Evolutionary conservation across 2,329 filamentous ascomycete species (phyloP).

Genomic region (Colletotrichum liaoningense): DNA sequence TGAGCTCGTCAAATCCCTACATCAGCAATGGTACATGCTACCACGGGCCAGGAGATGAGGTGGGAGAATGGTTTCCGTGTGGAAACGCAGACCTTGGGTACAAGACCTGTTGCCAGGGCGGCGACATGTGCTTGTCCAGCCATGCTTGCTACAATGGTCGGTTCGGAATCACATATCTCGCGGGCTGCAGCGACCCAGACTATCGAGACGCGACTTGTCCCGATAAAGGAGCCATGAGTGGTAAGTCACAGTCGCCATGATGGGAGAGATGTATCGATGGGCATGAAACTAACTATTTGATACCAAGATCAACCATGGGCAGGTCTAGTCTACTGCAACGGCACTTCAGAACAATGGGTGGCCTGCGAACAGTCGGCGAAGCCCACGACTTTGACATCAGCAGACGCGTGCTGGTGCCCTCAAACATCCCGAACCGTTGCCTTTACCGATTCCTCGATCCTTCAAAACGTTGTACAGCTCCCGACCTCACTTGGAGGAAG

Average conservation of each 20-base stretch:
- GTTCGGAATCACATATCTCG: conserved; percentile 48
- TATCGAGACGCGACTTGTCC: conserved; percentile 48
- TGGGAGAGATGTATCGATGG: neutral
- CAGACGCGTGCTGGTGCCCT: conserved; percentile 46
- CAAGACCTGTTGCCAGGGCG: conserved; percentile 45
- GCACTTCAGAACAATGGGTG: conserved; percentile 45
- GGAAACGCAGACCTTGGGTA: conserved; percentile 46
- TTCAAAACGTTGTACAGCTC: conserved; percentile 43
- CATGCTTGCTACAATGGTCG: conserved; percentile 40
- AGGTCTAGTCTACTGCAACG: conserved; percentile 49
- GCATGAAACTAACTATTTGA: neutral
- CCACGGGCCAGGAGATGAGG: conserved; percentile 30
- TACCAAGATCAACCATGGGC: conserved; percentile 43
- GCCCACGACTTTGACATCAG: conserved; percentile 37
- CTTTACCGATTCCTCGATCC: conserved; percentile 39
- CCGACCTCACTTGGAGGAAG: conserved; percentile 40
- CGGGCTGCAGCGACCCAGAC: conserved; percentile 48
- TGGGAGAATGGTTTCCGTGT: conserved; percentile 44
- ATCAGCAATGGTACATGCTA: conserved; percentile 50
- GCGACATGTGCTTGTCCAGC: conserved; percentile 47
- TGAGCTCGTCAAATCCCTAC: conserved; percentile 38
- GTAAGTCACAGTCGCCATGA: conserved; percentile 6
- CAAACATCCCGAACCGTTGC: conserved; percentile 41
- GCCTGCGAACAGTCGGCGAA: conserved; percentile 43
- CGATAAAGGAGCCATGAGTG: conserved; percentile 40